Evolutionary conservation across 176 grass and related monocot genomes (phyloP), one percentile per base, ranked within the genome.

Genomic region (Oropetium thomaeum): DNA sequence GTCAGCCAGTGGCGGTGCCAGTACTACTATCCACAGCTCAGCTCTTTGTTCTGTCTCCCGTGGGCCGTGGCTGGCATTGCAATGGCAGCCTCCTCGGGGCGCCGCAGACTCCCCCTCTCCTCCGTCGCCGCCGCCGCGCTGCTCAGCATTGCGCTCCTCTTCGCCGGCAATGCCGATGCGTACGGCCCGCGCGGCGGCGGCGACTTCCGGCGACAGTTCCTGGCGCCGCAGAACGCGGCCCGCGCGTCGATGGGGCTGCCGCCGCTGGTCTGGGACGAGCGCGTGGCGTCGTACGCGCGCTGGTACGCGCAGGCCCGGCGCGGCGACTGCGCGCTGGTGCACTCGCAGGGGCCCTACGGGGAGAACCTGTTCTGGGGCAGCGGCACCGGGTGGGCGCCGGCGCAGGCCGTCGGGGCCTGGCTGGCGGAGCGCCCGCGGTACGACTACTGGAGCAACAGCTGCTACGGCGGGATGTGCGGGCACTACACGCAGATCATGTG

Each of bases 341-440:
- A 97, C 77, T 97, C 93, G 38, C 60, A 73, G 67, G 82, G 85
- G 19, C 79, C 78, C 3, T 97, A 97, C 76, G 93, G 93, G 8
- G 93, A 97, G 87, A 97, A 97, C 85, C 73, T 97, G 20, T 97
- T 93, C 85, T 90, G 87, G 90, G 93, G 93, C 40, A 89, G 87
- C 65, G 93, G 90, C 25, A 52, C 49, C 1, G 84, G 93, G 0
- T 97, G 90, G 93, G 20, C 66, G 23, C 79, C 85, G 0, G 58
- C 69, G 68, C 84, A 93, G 74, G 90, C 87, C 27, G 93, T 97
- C 8, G 80, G 22, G 1, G 87, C 85, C 1, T 97, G 93, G 93
- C 77, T 88, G 0, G 60, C 85, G 2, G 93, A 97, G 87, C 69
- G 48, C 8, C 55, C 78, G 0, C 72, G 73, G 12, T 93, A 97